Evolutionary conservation across 2,329 filamentous ascomycete genomes (phyloP).

Genomic region (Fusarium avenaceum): DNA sequence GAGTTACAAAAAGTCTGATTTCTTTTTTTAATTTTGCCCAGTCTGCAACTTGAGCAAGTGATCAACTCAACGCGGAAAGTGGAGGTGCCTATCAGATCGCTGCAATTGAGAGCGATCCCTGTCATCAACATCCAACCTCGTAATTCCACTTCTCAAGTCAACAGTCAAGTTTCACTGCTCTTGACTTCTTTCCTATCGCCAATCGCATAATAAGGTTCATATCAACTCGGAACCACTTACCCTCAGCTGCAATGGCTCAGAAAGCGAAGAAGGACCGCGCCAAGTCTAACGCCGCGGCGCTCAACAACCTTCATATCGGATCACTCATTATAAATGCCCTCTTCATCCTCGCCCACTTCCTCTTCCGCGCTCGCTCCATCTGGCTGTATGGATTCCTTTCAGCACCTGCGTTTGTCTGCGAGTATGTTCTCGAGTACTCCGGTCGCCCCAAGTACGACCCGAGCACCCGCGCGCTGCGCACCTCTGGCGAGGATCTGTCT

Average conservation of each 20-base stretch:
- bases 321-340: conserved; percentile 78
- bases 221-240: background rate
- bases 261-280: conserved; percentile 77
- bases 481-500: conserved; percentile 87
- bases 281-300: conserved; percentile 80
- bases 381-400: conserved; percentile 80
- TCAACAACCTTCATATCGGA: conserved; percentile 86
- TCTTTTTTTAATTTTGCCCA: background rate
- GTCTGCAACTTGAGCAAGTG: background rate
- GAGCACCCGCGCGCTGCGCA: conserved; percentile 75
- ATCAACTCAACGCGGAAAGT: conserved; percentile 31
- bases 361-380: conserved; percentile 74
- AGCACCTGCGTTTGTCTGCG: conserved; percentile 80
- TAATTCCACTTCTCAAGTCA: conserved; percentile 32
- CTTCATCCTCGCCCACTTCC: conserved; percentile 80
- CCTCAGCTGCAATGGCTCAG: conserved; percentile 65
- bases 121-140: conserved; percentile 15
- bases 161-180: background rate
- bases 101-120: conserved; percentile 19
- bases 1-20: too few relatives aligned
- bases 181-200: background rate
- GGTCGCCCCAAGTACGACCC: conserved; percentile 82
- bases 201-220: background rate
- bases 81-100: conserved; percentile 30
- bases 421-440: conserved; percentile 87